phyloP scores from a whole-genome alignment of 305 asterid genomes.

The Ilex paraguariensis region DNA sequence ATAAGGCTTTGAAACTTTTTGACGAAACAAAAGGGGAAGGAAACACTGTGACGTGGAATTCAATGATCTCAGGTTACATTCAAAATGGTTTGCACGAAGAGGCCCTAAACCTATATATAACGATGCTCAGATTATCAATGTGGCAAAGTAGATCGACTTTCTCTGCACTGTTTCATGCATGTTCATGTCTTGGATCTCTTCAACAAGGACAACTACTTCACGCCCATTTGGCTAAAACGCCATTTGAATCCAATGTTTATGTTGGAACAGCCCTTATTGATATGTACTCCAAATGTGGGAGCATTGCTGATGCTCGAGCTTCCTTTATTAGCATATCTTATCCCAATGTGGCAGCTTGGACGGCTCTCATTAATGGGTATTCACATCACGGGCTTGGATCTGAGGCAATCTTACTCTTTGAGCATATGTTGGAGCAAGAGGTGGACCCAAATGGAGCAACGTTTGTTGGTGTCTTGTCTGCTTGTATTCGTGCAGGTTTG shows the following conservation, averaged over 20 bases:
- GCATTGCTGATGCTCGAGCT: constrained; percentile 51
- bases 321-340: constrained; percentile 45
- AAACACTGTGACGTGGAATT: constrained; percentile 70
- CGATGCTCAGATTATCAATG: constrained; percentile 54
- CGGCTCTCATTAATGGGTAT: constrained; percentile 63
- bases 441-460: constrained; percentile 67
- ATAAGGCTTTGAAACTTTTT: constrained; percentile 59
- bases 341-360: constrained; percentile 77
- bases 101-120: constrained; percentile 44
- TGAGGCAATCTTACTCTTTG: constrained; percentile 42
- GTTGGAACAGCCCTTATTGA: constrained; percentile 76
- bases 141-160: constrained; percentile 62
- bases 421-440: constrained; percentile 42
- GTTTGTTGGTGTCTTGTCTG: constrained; percentile 60
- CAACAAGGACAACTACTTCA: constrained; percentile 63
- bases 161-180: constrained; percentile 50
- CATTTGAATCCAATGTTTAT: constrained; percentile 46
- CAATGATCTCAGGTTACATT: constrained; percentile 72
- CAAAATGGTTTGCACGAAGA: constrained; percentile 44
- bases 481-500: constrained; percentile 55
- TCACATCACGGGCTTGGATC: constrained; percentile 56
- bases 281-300: constrained; percentile 88
- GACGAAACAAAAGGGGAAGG: constrained; percentile 50
- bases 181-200: constrained; percentile 64
- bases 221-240: constrained; percentile 53